Conservation (phyloP, 331 rosid genomes). For the Spiraea crenata region DNA sequence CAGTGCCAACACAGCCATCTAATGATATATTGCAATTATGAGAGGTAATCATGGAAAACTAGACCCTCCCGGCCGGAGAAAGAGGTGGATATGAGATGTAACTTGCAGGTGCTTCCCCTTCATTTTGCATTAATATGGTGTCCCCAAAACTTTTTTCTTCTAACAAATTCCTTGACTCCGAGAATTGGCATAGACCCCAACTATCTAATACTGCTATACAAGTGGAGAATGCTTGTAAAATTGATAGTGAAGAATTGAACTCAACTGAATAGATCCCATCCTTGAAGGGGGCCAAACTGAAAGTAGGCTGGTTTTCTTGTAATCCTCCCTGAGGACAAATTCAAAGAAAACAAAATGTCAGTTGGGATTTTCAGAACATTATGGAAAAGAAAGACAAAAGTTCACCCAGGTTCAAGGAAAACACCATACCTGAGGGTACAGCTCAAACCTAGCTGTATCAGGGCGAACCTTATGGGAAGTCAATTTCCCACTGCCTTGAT, state of each 20-base stretch:
- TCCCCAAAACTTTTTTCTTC: conserved; percentile 47
- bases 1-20: conserved; percentile 12
- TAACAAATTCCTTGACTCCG: conserved; percentile 42
- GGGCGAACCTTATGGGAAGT: conserved; percentile 38
- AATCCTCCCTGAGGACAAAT: conserved; percentile 52
- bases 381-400: not conserved
- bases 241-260: conserved; percentile 66
- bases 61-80: conserved; percentile 75
- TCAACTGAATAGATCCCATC: conserved; percentile 72
- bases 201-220: conserved; percentile 78
- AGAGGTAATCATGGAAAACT: conserved; percentile 22
- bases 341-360: conserved; percentile 24
- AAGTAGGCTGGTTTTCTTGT: conserved; percentile 46
- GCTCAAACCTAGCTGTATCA: conserved; percentile 49
- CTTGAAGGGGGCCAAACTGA: conserved; percentile 55
- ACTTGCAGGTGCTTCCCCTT: conserved; percentile 52
- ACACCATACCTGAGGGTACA: conserved; percentile 65
- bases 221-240: conserved; percentile 85
- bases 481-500: conserved; percentile 37
- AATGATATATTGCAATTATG: conserved; percentile 12
- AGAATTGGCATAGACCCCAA: conserved; percentile 45
- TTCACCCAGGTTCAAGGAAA: conserved; percentile 20
- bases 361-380: conserved; percentile 9
- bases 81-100: conserved; percentile 60
- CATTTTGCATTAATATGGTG: conserved; percentile 34